Evolutionary conservation across 73 alveolate genomes (phyloP).

Genomic region (Blepharisma japonicum): DNA sequence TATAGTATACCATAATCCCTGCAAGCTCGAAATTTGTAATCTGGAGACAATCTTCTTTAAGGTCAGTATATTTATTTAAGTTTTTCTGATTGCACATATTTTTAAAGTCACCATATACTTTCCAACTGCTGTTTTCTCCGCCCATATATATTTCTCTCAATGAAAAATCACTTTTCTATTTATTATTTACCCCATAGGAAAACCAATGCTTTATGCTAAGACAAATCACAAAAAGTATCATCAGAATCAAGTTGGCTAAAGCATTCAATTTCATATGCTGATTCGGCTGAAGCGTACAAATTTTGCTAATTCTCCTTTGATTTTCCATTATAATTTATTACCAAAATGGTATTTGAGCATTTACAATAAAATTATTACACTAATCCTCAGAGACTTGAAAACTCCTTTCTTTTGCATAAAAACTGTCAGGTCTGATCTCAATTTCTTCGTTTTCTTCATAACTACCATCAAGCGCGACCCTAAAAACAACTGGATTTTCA

Average conservation of each 20-base stretch:
- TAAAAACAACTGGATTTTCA: no score
- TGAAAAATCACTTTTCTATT: background rate
- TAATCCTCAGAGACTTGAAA: no score
- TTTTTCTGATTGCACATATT: constrained; percentile 22
- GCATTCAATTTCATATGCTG: constrained; percentile 3
- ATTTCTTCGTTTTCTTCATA: no score
- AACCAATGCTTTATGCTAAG: background rate
- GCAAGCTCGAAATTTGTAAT: background rate
- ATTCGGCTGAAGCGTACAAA: background rate
- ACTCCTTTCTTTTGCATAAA: no score
- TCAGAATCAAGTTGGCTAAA: background rate
- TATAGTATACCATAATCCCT: constrained; percentile 18
- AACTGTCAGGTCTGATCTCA: no score
- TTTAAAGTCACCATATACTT: background rate
- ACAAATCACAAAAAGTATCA: background rate
- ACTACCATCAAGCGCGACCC: no score
- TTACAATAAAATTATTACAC: no score
- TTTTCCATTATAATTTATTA: no score
- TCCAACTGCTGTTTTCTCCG: background rate
- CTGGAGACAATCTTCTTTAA: background rate
- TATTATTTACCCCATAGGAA: no score
- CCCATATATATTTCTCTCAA: constrained; percentile 27
- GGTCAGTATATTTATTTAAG: background rate
- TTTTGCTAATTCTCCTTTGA: background rate
- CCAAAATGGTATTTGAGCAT: no score